These are phyloP conservation scores for Tetracladium setigerum DNA, from an alignment of 495 filamentous ascomycete genomes.

Conservation along the genomic window DNA sequence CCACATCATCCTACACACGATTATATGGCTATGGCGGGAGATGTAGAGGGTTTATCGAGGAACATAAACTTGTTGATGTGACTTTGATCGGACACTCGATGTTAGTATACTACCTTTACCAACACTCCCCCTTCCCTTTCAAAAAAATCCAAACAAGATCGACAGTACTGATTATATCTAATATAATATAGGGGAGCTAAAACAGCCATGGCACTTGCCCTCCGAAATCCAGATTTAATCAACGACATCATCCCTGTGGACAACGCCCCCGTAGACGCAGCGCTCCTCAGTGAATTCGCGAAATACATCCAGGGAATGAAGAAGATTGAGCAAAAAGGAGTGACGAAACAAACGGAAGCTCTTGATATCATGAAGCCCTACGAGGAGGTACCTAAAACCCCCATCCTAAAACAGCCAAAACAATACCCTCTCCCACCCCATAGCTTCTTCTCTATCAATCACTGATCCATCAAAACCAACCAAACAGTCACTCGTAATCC, in stretches of 20 bases:
- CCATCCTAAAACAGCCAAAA: background rate
- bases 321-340: conserved; percentile 57
- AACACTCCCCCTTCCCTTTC: too few species aligned
- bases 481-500: conserved; percentile 58
- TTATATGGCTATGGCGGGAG: conserved; percentile 80
- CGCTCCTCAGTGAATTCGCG: conserved; percentile 63
- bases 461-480: background rate
- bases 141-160: too few species aligned
- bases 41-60: conserved; percentile 72
- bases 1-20: conserved; percentile 71
- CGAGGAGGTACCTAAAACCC: conserved; percentile 45
- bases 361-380: conserved; percentile 71
- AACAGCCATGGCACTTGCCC: conserved; percentile 81
- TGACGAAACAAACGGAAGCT: conserved; percentile 67
- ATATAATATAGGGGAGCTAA: conserved; percentile 70
- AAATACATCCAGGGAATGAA: conserved; percentile 84
- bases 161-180: conserved; percentile 3
- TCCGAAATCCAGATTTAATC: conserved; percentile 57
- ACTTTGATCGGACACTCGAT: conserved; percentile 94
- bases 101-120: conserved; percentile 42
- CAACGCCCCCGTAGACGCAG: conserved; percentile 82
- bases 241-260: conserved; percentile 74
- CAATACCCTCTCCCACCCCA: background rate
- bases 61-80: conserved; percentile 60
- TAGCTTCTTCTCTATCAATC: conserved; percentile 1